Percentiles rank a stretch among this genome's conserved stretches.
Conservation (phyloP, 2,329 filamentous ascomycete species). For the Neonectria neomacrospora region DNA sequence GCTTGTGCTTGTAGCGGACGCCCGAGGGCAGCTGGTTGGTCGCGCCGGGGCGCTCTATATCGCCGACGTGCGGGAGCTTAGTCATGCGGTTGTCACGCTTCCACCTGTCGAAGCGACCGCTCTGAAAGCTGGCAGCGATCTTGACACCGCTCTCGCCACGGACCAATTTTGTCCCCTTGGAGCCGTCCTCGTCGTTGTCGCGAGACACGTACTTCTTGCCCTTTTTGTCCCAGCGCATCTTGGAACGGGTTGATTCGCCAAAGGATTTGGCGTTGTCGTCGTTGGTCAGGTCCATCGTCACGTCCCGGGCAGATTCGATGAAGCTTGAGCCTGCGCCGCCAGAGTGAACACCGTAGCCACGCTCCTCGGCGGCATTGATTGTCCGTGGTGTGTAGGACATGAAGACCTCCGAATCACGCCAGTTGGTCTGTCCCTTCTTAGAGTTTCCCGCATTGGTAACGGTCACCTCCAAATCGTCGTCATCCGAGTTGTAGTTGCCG, state of each 20-base stretch:
- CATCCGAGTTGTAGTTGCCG: slow-evolving; percentile 66
- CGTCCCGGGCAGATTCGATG: slow-evolving; percentile 84
- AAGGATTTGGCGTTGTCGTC: slow-evolving; percentile 87
- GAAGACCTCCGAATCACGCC: slow-evolving; percentile 89
- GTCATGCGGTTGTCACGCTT: slow-evolving; percentile 85
- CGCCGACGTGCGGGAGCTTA: slow-evolving; percentile 82
- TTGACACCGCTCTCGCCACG: slow-evolving; percentile 93
- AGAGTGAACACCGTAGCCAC: slow-evolving; percentile 91
- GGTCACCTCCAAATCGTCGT: slow-evolving; percentile 75
- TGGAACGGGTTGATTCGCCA: slow-evolving; percentile 76
- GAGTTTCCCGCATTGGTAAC: slow-evolving; percentile 69
- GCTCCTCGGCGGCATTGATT: slow-evolving; percentile 85
- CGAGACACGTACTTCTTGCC: slow-evolving; percentile 93
- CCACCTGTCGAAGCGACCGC: slow-evolving; percentile 94
- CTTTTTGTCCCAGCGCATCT: slow-evolving; percentile 97
- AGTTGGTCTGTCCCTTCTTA: slow-evolving; percentile 70
- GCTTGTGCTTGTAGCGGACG: slow-evolving; percentile 82
- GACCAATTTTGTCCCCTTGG: slow-evolving; percentile 76
- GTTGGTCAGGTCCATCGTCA: slow-evolving; percentile 91
- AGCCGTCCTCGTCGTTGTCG: slow-evolving; percentile 95
- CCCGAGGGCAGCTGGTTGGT: slow-evolving; percentile 47
- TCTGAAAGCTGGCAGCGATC: slow-evolving; percentile 93
- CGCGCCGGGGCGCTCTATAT: slow-evolving; percentile 69
- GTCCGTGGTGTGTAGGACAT: slow-evolving; percentile 94
- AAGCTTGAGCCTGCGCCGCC: slow-evolving; percentile 82